Percentiles rank a stretch among this genome's conserved stretches.
These are phyloP conservation scores for Umbelopsis sp. DNA, from an alignment of 192 early-diverging fungal species.

Conservation along the genomic window DNA sequence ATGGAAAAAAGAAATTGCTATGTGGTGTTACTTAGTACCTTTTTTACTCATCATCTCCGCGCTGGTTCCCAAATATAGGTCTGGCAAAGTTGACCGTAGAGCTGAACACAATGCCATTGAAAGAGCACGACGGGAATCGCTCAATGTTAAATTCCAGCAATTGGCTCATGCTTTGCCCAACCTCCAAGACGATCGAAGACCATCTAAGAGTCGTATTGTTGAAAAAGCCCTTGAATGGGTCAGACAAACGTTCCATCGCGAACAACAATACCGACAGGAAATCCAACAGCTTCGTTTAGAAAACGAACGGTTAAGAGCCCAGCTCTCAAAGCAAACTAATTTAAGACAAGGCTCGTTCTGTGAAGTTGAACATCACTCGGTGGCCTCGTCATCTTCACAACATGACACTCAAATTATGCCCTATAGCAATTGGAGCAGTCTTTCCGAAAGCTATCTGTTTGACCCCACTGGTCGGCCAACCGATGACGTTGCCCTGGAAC, in stretches of 20 bases:
- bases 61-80: neutral
- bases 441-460: neutral
- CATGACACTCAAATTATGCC: neutral
- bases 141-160: conserved; percentile 79
- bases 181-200: conserved; percentile 67
- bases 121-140: conserved; percentile 72
- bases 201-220: conserved; percentile 77
- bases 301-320: conserved; percentile 16
- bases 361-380: neutral
- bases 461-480: neutral
- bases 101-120: conserved; percentile 84
- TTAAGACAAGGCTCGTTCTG: neutral
- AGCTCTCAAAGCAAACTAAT: neutral
- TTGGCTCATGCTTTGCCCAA: conserved; percentile 75
- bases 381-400: neutral
- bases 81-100: conserved; percentile 57
- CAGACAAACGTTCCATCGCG: neutral
- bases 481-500: neutral
- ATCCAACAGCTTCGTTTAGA: conserved; percentile 16
- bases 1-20: neutral
- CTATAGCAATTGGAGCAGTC: neutral
- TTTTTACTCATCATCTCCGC: neutral
- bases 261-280: conserved; percentile 23
- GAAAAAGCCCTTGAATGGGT: conserved; percentile 71
- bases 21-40: neutral